Evolutionary conservation across 169 alveolate genomes (phyloP).

Genomic region (Plasmodium vinckei): DNA sequence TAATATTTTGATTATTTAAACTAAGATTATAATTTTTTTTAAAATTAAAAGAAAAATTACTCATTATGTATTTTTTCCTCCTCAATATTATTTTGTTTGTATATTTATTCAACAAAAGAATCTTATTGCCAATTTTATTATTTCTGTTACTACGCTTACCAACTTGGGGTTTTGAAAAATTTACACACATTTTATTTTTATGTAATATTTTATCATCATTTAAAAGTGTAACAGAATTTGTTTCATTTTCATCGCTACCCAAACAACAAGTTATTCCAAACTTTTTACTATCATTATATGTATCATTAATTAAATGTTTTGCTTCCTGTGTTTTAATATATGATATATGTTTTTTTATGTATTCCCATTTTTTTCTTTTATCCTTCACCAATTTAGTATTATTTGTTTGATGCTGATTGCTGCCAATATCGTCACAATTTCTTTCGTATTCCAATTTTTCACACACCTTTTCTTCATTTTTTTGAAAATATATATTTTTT

Average conservation of each 20-base stretch:
- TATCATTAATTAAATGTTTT: not conserved
- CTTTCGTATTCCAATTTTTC: not conserved
- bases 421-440: conserved; percentile 1
- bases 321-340: not conserved
- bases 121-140: not conserved
- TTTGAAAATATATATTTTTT: not conserved
- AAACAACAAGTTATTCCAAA: not conserved
- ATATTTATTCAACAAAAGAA: not conserved
- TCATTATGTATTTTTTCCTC: conserved; percentile 1
- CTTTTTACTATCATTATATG: not conserved
- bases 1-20: conserved; percentile 8
- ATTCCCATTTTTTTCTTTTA: not conserved
- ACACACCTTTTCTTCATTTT: not conserved
- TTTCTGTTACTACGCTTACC: too few relatives aligned
- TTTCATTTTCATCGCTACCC: not conserved
- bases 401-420: not conserved
- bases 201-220: not conserved
- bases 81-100: not conserved
- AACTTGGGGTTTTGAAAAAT: not conserved
- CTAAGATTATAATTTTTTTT: conserved; percentile 51
- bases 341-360: not conserved
- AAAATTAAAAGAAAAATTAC: conserved; percentile 25
- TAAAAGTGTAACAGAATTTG: not conserved
- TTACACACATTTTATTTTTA: not conserved
- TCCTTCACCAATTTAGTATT: not conserved